Conservation (phyloP, 1,284 basidiomycete genomes). For the Kwoniella shivajii region DNA sequence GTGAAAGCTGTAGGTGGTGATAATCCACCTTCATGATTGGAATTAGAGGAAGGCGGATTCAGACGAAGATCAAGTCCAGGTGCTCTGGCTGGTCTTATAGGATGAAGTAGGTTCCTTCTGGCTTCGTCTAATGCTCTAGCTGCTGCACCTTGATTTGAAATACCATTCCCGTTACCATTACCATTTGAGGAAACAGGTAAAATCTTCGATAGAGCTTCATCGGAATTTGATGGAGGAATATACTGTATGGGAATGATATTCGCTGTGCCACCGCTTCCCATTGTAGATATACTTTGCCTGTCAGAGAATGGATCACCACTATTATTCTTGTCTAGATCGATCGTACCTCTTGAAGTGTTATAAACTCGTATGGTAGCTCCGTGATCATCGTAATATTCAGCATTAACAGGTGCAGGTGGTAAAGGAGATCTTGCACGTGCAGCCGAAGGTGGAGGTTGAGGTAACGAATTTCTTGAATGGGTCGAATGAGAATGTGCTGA, state of each 20-base stretch:
- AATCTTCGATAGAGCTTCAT: conserved; percentile 24
- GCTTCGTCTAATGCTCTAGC: conserved; percentile 48
- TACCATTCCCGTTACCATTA: neutral
- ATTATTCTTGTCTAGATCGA: conserved; percentile 32
- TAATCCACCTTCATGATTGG: conserved; percentile 3
- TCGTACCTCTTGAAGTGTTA: conserved; percentile 37
- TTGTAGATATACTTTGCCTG: conserved; percentile 43
- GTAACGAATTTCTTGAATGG: conserved; percentile 10
- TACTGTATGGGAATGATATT: conserved; percentile 55
- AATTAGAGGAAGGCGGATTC: conserved; percentile 16
- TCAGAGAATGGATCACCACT: conserved; percentile 50
- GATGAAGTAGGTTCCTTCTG: conserved; percentile 47
- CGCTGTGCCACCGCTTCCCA: conserved; percentile 32
- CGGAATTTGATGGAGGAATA: conserved; percentile 40
- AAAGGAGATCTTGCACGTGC: conserved; percentile 27
- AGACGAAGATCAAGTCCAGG: conserved; percentile 53
- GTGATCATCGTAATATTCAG: conserved; percentile 44
- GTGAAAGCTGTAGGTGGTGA: conserved; percentile 1
- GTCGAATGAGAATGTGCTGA: conserved; percentile 27
- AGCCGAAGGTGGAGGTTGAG: conserved; percentile 13
- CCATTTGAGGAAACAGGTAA: neutral
- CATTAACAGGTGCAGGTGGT: conserved; percentile 35
- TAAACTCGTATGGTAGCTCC: conserved; percentile 41
- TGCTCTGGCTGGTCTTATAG: conserved; percentile 48
- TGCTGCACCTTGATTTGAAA: conserved; percentile 22